Base-by-base conservation (phyloP, 169 alveolate genomes). In the Amoebophrya sp. region DNA sequence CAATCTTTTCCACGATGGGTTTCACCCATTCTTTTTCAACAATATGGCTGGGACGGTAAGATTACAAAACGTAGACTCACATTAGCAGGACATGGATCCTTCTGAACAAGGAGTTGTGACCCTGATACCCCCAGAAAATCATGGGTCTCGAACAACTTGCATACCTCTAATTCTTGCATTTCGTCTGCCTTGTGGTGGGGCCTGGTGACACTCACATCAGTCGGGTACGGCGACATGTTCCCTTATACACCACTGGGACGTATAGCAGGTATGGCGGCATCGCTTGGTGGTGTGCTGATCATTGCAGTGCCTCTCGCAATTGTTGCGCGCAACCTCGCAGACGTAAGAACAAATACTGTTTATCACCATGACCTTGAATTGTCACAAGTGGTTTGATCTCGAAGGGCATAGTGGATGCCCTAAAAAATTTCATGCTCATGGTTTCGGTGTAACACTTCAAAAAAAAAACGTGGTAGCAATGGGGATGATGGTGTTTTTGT, bases 261-360 rank as follows among this genome's bases (percentile, higher is more conserved):
- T 0, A 6, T 65, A 29, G 33, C 36, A 10, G 83, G 83, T 6
- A 65, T 65, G 0, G 18, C n/a, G 3, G 83, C 83, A 6, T 65
- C 83, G 83, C 26, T 65, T 29, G 83, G 38, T 6, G 83, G 83
- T 1, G 83, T 65, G 83, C 83, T 65, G 36, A 65, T 65, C 83
- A 65, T 65, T 26, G 83, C 83, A 29, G 83, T 65, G 83, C 83
- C 83, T 29, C 26, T 65, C 33, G 83, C 83, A 36, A 65, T 65
- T 18, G 83, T 65, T 36, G 83, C 83, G 83, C 83, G 83, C 36
- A 65, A 65, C 83, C 83, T 65, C 36, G 83, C 83, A 0, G 83
- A n/a, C n/a, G n/a, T n/a, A n/a, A n/a, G n/a, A n/a, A n/a, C n/a
- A n/a, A n/a, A n/a, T n/a, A n/a, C n/a, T n/a, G n/a, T n/a, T n/a